Evolutionary conservation across 2,329 filamentous ascomycete species (phyloP).

Genomic region (Fusarium pilosicola): DNA sequence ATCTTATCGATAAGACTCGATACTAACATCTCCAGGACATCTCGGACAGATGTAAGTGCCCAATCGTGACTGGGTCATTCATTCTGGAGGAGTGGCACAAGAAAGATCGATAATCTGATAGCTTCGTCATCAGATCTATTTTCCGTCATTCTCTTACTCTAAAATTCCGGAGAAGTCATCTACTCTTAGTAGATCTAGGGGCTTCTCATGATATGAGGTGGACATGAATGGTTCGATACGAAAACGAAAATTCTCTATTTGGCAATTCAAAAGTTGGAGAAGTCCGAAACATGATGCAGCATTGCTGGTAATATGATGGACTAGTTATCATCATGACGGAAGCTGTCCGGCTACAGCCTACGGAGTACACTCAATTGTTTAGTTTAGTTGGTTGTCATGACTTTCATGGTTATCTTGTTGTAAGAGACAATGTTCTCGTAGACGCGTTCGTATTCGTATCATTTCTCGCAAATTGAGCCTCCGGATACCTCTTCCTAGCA

Average conservation of each 20-base stretch:
- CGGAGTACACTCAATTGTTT: background rate
- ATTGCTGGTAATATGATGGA: background rate
- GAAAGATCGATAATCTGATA: background rate
- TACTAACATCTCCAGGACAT: background rate
- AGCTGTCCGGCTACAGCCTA: background rate
- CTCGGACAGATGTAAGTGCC: background rate
- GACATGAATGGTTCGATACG: background rate
- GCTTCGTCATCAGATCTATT: background rate
- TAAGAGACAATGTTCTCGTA: constrained; percentile 23
- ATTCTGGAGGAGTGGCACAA: background rate
- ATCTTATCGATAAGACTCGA: constrained; percentile 44
- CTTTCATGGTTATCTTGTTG: background rate
- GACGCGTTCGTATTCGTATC: constrained; percentile 49
- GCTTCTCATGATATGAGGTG: background rate
- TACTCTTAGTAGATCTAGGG: background rate
- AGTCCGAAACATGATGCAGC: background rate
- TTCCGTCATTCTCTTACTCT: background rate
- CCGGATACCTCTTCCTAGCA: constrained; percentile 27
- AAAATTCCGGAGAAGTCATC: background rate
- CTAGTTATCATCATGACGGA: background rate
- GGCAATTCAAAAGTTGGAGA: background rate
- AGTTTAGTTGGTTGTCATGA: background rate
- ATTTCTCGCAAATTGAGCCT: constrained; percentile 26
- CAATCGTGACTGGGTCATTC: background rate
- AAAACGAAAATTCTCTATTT: background rate